A percentile compares a stretch with the other conserved stretches of the same genome.
These are phyloP conservation scores for Carallia pectinifolia DNA, from an alignment of 345 rosid genomes.

Conservation along the genomic window DNA sequence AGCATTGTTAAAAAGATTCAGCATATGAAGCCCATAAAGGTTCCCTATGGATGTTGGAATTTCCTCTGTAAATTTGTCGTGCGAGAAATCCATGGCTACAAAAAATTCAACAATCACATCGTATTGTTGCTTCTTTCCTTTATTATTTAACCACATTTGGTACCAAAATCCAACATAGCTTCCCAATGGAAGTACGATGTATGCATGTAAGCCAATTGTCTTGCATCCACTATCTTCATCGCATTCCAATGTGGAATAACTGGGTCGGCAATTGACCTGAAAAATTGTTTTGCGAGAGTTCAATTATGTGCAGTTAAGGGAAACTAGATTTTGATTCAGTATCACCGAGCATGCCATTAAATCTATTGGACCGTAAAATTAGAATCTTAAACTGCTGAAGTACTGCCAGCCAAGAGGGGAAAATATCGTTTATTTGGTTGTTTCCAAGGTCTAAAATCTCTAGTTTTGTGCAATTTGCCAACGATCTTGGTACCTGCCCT, in stretches of 20 bases:
- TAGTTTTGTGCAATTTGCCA: too few species aligned
- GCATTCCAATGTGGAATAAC: constrained; percentile 1
- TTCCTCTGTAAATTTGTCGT: not conserved
- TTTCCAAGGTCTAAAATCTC: too few species aligned
- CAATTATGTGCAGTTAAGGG: not conserved
- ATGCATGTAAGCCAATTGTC: not conserved
- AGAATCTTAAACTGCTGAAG: too few species aligned
- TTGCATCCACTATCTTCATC: not conserved
- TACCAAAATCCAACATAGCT: too few species aligned
- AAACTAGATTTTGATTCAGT: not conserved
- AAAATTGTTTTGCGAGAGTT: constrained; percentile 7
- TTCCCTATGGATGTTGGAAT: not conserved
- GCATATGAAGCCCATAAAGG: not conserved
- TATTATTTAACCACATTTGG: too few species aligned
- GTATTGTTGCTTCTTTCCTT: too few species aligned
- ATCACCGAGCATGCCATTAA: not conserved
- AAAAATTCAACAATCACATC: too few species aligned
- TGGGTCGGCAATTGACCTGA: not conserved
- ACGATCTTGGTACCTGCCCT: too few species aligned
- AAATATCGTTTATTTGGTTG: too few species aligned
- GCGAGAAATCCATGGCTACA: too few species aligned
- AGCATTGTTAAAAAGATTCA: not conserved
- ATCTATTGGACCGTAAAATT: not conserved
- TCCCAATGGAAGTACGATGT: too few species aligned
- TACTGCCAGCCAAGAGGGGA: too few species aligned